A percentile compares a stretch with the other conserved stretches of the same genome.
These are phyloP conservation scores for Cucurbita argyrosperma DNA, from an alignment of 306 rosid species.

Conservation along the genomic window DNA sequence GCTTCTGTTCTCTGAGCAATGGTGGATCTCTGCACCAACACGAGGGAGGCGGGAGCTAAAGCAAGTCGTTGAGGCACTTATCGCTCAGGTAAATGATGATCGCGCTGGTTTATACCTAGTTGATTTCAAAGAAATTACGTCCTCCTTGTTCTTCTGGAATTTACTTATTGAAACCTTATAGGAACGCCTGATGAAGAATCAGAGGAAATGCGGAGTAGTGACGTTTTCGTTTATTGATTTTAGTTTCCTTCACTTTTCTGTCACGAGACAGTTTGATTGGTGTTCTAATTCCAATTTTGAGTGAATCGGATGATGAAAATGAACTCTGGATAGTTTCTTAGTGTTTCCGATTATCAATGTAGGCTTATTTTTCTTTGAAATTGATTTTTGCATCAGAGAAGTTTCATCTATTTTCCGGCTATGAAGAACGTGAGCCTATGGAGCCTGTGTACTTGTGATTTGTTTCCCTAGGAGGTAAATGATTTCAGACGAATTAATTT, in stretches of 20 bases:
- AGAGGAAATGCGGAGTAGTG: neutral
- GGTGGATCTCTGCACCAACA: constrained; percentile 39
- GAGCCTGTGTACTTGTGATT: no score
- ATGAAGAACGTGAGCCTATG: constrained; percentile 46
- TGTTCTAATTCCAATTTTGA: neutral
- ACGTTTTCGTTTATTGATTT: neutral
- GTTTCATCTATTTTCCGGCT: constrained; percentile 13
- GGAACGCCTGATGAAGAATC: neutral
- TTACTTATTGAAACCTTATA: neutral
- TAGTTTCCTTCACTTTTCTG: no score
- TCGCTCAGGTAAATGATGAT: constrained; percentile 33
- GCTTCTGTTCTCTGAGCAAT: constrained; percentile 28
- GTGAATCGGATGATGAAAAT: neutral
- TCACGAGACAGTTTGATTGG: neutral
- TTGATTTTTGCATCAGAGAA: neutral
- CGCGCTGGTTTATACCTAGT: neutral
- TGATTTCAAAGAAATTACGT: neutral
- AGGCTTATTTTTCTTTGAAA: neutral
- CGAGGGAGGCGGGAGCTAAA: constrained; percentile 37
- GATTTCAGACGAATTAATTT: constrained; percentile 76
- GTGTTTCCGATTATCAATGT: neutral
- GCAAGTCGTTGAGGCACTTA: constrained; percentile 48
- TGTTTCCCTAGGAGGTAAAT: neutral
- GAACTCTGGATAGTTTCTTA: neutral
- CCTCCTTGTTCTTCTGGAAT: neutral